phyloP scores from a whole-genome alignment of 2,329 filamentous ascomycete genomes.

The Sphaerostilbella broomeana region DNA sequence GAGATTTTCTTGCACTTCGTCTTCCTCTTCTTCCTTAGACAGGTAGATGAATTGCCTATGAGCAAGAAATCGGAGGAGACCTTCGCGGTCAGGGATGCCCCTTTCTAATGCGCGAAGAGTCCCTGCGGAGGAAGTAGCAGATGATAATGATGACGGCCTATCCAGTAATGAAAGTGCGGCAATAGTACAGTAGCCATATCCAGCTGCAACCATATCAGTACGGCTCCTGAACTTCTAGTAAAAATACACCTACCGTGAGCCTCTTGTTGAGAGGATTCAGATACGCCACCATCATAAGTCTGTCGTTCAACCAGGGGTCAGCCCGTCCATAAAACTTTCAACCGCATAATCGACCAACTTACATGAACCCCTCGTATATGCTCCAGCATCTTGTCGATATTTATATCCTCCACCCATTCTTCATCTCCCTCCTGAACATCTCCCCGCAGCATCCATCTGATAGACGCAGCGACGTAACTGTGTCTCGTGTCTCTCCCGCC shows the following conservation, averaged over 20 bases:
- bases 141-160: slow-evolving; percentile 41
- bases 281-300: slow-evolving; percentile 81
- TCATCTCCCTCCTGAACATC: slow-evolving; percentile 43
- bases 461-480: slow-evolving; percentile 75
- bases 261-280: slow-evolving; percentile 71
- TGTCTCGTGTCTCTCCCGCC: slow-evolving; percentile 82
- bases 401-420: slow-evolving; percentile 61
- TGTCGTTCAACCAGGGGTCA: slow-evolving; percentile 28
- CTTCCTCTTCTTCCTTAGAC: slow-evolving; percentile 37
- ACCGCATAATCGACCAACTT: background rate
- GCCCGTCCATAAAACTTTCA: background rate
- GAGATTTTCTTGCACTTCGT: slow-evolving; percentile 28
- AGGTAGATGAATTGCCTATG: slow-evolving; percentile 58
- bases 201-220: slow-evolving; percentile 46
- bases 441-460: slow-evolving; percentile 75
- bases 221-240: background rate
- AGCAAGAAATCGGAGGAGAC: slow-evolving; percentile 50
- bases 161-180: slow-evolving; percentile 71
- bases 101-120: slow-evolving; percentile 26
- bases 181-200: slow-evolving; percentile 85
- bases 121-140: background rate
- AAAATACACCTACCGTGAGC: slow-evolving; percentile 62
- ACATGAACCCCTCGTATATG: slow-evolving; percentile 63
- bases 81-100: slow-evolving; percentile 28
- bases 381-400: slow-evolving; percentile 60